A percentile compares a stretch with the other conserved stretches of the same genome.
Conservation (phyloP, 192 early-diverging fungal genomes). For the Chytriomyces sp. region DNA sequence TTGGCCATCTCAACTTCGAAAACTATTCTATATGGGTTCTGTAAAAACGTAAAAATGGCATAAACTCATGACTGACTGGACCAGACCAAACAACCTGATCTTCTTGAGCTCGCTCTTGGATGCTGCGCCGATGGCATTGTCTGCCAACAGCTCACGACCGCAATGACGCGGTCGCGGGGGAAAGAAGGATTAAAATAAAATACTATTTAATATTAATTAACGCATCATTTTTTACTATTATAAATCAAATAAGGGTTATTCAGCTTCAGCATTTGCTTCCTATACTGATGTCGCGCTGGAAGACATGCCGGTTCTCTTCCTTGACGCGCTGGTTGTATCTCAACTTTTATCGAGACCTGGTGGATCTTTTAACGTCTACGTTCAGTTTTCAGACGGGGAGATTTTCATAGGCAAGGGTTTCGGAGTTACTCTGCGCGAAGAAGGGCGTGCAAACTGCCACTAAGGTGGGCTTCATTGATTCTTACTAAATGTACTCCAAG, state of each 20-base stretch:
- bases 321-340: conserved; percentile 15
- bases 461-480: too few species aligned
- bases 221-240: too few species aligned
- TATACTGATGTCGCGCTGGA: conserved; percentile 22
- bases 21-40: conserved; percentile 14
- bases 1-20: conserved; percentile 30
- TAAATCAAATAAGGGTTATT: too few species aligned
- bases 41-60: neutral
- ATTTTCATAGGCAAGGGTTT: too few species aligned
- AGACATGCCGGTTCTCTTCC: conserved; percentile 17
- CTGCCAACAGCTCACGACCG: conserved; percentile 29
- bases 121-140: conserved; percentile 15
- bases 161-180: conserved; percentile 1
- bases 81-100: too few species aligned
- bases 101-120: conserved; percentile 33
- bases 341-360: conserved; percentile 10
- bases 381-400: too few species aligned
- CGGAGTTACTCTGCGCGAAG: too few species aligned
- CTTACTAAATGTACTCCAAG: too few species aligned
- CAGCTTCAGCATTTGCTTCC: too few species aligned
- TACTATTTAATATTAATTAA: too few species aligned
- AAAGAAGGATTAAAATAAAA: conserved; percentile 24
- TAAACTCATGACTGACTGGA: neutral
- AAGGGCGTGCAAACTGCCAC: too few species aligned
- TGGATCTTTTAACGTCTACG: neutral